phyloP scores from a whole-genome alignment of 768 basidiomycete genomes.

The Pleurotus sapidus region DNA sequence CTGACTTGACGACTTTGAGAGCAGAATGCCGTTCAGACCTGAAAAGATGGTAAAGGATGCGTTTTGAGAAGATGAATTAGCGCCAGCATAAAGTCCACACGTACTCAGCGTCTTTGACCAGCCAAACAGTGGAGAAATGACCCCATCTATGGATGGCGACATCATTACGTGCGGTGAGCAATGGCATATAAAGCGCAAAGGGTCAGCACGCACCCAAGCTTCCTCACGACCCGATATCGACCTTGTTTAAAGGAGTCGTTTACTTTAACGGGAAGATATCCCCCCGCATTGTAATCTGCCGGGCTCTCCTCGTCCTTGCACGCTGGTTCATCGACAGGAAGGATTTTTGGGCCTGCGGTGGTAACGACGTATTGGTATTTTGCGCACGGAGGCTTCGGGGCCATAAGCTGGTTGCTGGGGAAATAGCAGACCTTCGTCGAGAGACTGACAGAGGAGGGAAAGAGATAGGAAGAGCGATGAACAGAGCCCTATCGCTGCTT shows the following conservation, averaged over 20 bases:
- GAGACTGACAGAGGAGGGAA: neutral
- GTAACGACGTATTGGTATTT: constrained; percentile 79
- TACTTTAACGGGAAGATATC: constrained; percentile 79
- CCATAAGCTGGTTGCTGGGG: constrained; percentile 40
- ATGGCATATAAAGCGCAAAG: constrained; percentile 1
- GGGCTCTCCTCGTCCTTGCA: constrained; percentile 80
- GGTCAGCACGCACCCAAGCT: constrained; percentile 66
- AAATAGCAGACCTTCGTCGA: neutral
- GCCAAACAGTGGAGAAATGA: constrained; percentile 95
- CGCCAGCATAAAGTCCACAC: constrained; percentile 24
- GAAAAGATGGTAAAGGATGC: neutral
- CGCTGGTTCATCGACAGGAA: constrained; percentile 62
- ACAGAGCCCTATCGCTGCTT: neutral
- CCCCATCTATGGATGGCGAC: constrained; percentile 64
- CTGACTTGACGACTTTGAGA: constrained; percentile 94
- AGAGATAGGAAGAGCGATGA: constrained; percentile 3
- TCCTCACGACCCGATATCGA: constrained; percentile 83
- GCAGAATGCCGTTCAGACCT: constrained; percentile 81
- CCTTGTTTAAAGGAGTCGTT: constrained; percentile 81
- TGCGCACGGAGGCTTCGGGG: constrained; percentile 61
- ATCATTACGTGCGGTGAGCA: constrained; percentile 20
- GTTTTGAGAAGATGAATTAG: neutral
- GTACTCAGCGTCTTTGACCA: constrained; percentile 75
- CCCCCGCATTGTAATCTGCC: constrained; percentile 80
- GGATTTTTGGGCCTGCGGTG: constrained; percentile 61